Evolutionary conservation across 306 rosid genomes (phyloP), one percentile per base, ranked within the genome.

Genomic region (Hylodesmum podocarpum): DNA sequence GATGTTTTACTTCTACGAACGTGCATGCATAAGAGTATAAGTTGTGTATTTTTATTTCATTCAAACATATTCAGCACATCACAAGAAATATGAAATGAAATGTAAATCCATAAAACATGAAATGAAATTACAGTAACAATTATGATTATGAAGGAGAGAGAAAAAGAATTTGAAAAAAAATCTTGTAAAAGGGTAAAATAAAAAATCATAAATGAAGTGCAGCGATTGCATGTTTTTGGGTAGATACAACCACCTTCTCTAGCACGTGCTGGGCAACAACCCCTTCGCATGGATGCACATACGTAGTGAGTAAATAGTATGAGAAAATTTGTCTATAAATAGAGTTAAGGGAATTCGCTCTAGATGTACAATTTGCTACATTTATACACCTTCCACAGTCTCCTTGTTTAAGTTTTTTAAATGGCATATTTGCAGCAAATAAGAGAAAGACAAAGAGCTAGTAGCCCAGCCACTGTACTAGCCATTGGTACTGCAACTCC

Each of bases 401-500:
- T 24, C n/a, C 34, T 11, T 54, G n/a, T 13, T 54, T 51, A 46
- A 1, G 9, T 19, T 1, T 13, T 55, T 55, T 24, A 54, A 63
- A 63, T 81, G 85, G 54, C 72, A 70, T 12, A 75, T 54, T 76
- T 81, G 31, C 21, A 76, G 21, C 9, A 69, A 47, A 69, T 81
- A n/a, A 10, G 78, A 49, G 81, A 81, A 68, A 9, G 29, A 2
- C 68, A 81, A 29, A 75, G 85, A 19, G 84, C 49, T 55, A 37
- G 8, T 47, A 73, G 78, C 47, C 64, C 78, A 16, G 86, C 86
- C 28, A 47, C 89, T 3, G 76, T 85, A 31, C 61, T 82, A 0
- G 86, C 84, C 18, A 79, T 82, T 82, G 89, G 82, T 0, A 85
- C 84, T 0, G 86, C 86, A 76, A 81, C 57, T 70, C 89, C 85